phyloP scores from a whole-genome alignment of 495 filamentous ascomycete species.

The Talaromyces proteolyticus region DNA sequence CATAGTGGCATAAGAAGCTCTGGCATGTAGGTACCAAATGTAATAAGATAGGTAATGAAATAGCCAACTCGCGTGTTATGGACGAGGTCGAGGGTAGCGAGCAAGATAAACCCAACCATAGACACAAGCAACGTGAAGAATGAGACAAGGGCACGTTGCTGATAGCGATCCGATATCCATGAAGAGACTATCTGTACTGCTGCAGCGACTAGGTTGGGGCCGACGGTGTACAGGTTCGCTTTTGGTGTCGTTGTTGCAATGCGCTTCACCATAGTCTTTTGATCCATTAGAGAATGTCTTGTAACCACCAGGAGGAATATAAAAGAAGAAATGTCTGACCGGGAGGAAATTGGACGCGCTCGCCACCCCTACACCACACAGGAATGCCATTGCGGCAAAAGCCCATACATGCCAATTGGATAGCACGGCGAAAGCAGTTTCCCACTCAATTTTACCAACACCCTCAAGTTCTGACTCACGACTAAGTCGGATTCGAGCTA shows the following conservation, averaged over 20 bases:
- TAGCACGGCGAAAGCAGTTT: background rate
- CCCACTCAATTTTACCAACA: background rate
- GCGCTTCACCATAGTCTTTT: slow-evolving; percentile 2
- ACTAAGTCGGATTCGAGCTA: slow-evolving; percentile 26
- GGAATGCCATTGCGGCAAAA: slow-evolving; percentile 1
- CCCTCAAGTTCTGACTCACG: slow-evolving; percentile 1
- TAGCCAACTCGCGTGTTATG: background rate
- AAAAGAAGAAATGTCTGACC: background rate
- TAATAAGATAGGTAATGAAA: slow-evolving; percentile 3
- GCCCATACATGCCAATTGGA: slow-evolving; percentile 2
- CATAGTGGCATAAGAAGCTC: slow-evolving; percentile 5
- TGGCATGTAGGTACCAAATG: slow-evolving; percentile 4
- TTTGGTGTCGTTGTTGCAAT: slow-evolving; percentile 1
- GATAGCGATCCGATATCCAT: slow-evolving; percentile 3
- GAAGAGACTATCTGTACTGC: slow-evolving; percentile 1
- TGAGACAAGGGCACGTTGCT: slow-evolving; percentile 2
- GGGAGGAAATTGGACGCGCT: slow-evolving; percentile 4
- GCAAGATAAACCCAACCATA: slow-evolving; percentile 3
- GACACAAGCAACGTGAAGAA: background rate
- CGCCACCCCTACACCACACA: slow-evolving; percentile 1
- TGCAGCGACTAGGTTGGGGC: slow-evolving; percentile 2
- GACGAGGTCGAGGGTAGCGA: slow-evolving; percentile 4
- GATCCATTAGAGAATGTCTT: no score
- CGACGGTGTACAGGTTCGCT: slow-evolving; percentile 1
- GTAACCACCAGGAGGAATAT: no score